Evolutionary conservation across 2,329 filamentous ascomycete species (phyloP).

Genomic region (Sporothrix humicola): DNA sequence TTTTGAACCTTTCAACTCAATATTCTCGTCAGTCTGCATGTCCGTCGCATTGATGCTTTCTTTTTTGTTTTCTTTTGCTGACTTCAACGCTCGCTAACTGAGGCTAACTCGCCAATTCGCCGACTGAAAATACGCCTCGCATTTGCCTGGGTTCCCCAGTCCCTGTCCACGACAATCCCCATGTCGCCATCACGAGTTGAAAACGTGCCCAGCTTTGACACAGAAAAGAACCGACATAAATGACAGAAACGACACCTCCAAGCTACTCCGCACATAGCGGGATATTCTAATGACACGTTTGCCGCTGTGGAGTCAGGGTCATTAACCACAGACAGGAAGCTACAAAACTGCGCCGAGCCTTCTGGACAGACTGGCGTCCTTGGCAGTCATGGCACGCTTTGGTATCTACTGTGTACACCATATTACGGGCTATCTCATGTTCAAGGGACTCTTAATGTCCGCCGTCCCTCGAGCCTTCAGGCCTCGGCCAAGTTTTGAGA

Average conservation of each 20-base stretch:
- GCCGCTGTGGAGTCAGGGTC: background rate
- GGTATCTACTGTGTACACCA: no score
- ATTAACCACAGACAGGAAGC: background rate
- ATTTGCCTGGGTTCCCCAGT: background rate
- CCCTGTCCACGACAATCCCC: background rate
- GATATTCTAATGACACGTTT: background rate
- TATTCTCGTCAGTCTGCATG: background rate
- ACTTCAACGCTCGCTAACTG: no score
- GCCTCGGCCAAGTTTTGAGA: no score
- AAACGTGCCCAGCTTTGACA: background rate
- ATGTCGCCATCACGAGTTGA: conserved; percentile 5
- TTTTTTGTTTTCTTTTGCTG: no score
- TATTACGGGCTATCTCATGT: no score
- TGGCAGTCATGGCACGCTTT: no score
- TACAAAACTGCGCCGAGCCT: background rate
- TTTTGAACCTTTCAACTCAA: background rate
- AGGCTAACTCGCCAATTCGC: background rate
- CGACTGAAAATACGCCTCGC: background rate
- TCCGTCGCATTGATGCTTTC: no score
- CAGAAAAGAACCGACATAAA: no score
- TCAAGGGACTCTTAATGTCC: no score
- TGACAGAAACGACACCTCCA: no score
- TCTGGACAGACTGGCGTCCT: background rate
- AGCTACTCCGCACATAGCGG: background rate
- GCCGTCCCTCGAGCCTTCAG: no score